These are phyloP conservation scores for Salix dunnii DNA, from an alignment of 345 rosid genomes.

Conservation along the genomic window DNA sequence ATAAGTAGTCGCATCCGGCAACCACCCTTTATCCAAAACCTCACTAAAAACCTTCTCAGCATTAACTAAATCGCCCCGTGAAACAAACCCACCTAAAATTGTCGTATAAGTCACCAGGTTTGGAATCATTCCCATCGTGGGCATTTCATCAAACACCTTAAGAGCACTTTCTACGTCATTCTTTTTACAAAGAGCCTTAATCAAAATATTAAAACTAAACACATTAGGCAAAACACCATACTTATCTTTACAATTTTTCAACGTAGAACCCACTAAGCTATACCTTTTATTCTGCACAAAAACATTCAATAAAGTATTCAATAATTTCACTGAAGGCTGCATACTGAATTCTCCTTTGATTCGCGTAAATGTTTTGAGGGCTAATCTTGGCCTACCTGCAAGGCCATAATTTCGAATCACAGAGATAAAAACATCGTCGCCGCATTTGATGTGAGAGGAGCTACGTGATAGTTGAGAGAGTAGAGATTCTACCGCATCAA, in stretches of 20 bases:
- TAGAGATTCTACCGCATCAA: constrained; percentile 56
- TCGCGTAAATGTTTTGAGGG: constrained; percentile 55
- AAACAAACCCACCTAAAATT: constrained; percentile 62
- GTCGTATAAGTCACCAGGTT: constrained; percentile 75
- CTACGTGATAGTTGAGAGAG: constrained; percentile 44
- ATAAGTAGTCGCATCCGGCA: constrained; percentile 74
- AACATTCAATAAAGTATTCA: constrained; percentile 77
- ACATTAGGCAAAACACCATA: constrained; percentile 67
- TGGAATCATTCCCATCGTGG: constrained; percentile 69
- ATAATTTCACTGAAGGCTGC: constrained; percentile 64
- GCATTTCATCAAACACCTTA: constrained; percentile 78
- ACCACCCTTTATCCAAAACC: constrained; percentile 75
- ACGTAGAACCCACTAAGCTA: constrained; percentile 50
- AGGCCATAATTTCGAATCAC: constrained; percentile 77
- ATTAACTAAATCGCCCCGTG: constrained; percentile 61
- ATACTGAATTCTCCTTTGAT: constrained; percentile 53
- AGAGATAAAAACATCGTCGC: constrained; percentile 62
- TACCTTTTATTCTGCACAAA: constrained; percentile 65
- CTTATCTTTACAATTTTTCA: constrained; percentile 45
- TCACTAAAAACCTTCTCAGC: constrained; percentile 58
- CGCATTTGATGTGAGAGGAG: constrained; percentile 51
- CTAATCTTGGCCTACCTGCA: constrained; percentile 51
- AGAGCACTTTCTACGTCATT: constrained; percentile 56
- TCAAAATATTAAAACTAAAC: constrained; percentile 64
- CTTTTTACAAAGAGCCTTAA: constrained; percentile 63